phyloP scores from a whole-genome alignment of 306 rosid species.

The Gleditsia sinensis region DNA sequence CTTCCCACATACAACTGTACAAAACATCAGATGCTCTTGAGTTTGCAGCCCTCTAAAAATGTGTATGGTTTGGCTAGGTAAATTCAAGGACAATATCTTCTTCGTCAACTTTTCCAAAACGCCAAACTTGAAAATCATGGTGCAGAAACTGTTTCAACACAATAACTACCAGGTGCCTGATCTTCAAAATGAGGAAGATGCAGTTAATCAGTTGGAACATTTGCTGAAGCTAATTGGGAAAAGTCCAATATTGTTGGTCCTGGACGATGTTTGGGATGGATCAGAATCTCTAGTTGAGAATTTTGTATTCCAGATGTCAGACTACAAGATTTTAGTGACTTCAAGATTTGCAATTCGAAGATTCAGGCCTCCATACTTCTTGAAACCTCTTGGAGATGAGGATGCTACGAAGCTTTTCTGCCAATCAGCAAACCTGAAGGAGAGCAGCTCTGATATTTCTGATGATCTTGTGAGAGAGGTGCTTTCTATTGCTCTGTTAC shows the following conservation, averaged over 20 bases:
- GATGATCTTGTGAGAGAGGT: conserved; percentile 53
- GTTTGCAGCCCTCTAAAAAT: conserved; percentile 30
- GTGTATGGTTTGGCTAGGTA: conserved; percentile 37
- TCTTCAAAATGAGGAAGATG: conserved; percentile 41
- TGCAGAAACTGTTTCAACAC: conserved; percentile 44
- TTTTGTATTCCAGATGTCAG: conserved; percentile 36
- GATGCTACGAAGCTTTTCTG: conserved; percentile 53
- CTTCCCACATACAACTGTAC: not conserved
- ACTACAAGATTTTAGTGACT: conserved; percentile 63
- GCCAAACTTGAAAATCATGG: conserved; percentile 46
- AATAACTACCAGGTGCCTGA: conserved; percentile 23
- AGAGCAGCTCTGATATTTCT: conserved; percentile 29
- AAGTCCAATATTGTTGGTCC: conserved; percentile 47
- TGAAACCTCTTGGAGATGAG: conserved; percentile 40
- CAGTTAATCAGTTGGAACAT: conserved; percentile 31
- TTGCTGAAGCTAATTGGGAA: conserved; percentile 32
- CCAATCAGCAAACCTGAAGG: conserved; percentile 43
- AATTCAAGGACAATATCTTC: conserved; percentile 52
- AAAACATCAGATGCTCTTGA: not conserved
- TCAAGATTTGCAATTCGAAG: conserved; percentile 51
- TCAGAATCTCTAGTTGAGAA: conserved; percentile 54
- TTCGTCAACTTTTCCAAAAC: conserved; percentile 41
- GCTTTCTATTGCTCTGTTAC: not conserved
- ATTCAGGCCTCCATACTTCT: conserved; percentile 28
- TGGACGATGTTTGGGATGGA: conserved; percentile 61